Base-by-base conservation (phyloP, 1,284 basidiomycete genomes). In the Trametes versicolor region DNA sequence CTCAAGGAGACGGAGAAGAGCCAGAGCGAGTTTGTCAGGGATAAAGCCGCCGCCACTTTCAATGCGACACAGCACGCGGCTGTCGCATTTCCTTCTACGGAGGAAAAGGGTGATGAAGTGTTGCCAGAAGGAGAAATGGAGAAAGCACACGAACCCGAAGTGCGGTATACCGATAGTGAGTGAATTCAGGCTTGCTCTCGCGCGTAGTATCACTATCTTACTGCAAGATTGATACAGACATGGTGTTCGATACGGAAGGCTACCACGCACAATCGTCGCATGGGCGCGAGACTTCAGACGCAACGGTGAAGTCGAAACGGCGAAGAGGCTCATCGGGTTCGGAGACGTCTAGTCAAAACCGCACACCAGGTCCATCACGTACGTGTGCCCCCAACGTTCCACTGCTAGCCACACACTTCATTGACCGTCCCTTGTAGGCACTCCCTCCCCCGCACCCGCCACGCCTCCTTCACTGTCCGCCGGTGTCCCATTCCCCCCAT, bases 141-240 rank as follows among this genome's bases (percentile, higher is more conserved):
- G 15, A 77, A 82, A 23, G 80, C 81, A 10, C 83, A 88, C 64
- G 82, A 84, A 50, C 90, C 91, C 23, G 85, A 86, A 6, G 85
- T 95, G 1, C 80, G 88, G 51, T 94, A 94, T 72, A 88, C 84
- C 47, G 78, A 86, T 60, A 84, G 94, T 86, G 74, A 81, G 80
- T 79, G 48, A 65, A 83, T 66, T 77, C 79, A 70, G 79, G 52
- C 56, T 43, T 13, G 19, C 17, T 43, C 41, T 43, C 41, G 6
- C 3, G 8, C 12, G 6, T 4, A 19, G 19, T 15, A 17, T n/a
- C 41, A 43, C 4, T 17, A 32, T 19, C 32, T 56, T 25, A 32
- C 58, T 13, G 57, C 41, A 51, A 13, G 56, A 47, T 34, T 17
- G 12, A n/a, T 17, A 13, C 21, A 92, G 89, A 85, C 66, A 79